These are phyloP conservation scores for Lachancea waltii DNA, from an alignment of 805 yeast species.

Conservation along the genomic window DNA sequence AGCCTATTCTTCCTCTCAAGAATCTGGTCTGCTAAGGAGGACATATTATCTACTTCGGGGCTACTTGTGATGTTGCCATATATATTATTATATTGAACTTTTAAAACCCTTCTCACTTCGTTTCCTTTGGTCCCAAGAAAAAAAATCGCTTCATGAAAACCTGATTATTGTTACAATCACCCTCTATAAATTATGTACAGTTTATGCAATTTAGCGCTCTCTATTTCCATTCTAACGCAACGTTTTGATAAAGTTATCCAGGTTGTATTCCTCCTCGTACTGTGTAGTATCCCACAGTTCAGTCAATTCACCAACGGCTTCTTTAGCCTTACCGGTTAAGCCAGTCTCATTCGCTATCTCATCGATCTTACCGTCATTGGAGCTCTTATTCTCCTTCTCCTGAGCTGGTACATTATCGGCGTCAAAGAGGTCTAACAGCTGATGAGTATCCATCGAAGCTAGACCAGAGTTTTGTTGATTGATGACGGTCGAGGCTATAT, in stretches of 20 bases:
- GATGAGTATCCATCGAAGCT: conserved; percentile 94
- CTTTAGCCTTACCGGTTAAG: conserved; percentile 76
- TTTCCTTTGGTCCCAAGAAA: not conserved
- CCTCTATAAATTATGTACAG: conserved; percentile 5
- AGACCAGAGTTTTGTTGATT: conserved; percentile 97
- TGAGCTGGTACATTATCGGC: conserved; percentile 50
- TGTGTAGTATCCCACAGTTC: conserved; percentile 96
- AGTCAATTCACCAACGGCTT: conserved; percentile 80
- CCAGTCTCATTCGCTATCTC: conserved; percentile 57
- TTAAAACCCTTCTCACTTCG: not conserved
- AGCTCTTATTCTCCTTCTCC: conserved; percentile 32
- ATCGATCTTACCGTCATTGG: conserved; percentile 30
- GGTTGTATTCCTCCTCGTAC: conserved; percentile 93
- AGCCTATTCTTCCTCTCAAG: not conserved
- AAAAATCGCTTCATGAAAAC: conserved; percentile 11
- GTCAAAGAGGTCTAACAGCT: conserved; percentile 81
- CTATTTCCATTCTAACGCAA: conserved; percentile 36
- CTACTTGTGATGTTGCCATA: too few species aligned
- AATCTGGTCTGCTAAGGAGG: not conserved
- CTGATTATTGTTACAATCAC: conserved; percentile 2
- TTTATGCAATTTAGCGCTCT: conserved; percentile 3
- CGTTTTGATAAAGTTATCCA: conserved; percentile 85
- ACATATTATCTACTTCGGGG: too few species aligned
- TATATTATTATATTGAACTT: too few species aligned
- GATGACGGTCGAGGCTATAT: conserved; percentile 91